Evolutionary conservation across 805 yeast species (phyloP), one percentile per base, ranked within the genome.

Genomic region (Myxozyma nipponensis): DNA sequence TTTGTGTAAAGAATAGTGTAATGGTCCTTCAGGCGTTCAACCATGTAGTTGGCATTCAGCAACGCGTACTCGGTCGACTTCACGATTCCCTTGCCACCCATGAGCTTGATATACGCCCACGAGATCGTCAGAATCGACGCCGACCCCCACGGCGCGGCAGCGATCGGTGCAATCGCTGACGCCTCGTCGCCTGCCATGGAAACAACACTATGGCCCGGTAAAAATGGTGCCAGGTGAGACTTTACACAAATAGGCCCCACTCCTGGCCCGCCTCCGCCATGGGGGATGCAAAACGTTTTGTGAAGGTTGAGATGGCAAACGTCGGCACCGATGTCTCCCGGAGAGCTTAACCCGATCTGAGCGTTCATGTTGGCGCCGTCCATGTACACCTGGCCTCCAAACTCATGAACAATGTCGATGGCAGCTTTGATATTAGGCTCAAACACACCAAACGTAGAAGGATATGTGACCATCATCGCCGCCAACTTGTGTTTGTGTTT

Each of bases 351-450:
- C 13, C 98, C 98, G 43, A 93, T 95, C 72, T 93, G 98, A 0
- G 98, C 98, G 68, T 93, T 93, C 98, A 93, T 93, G 72, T 93
- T 93, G 49, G 98, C 98, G 67, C 98, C 98, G 70, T 93, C 98
- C 72, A 91, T 74, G 71, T 93, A 93, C 19, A 93, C 98, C 69
- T 90, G 95, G 23, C 97, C 98, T 49, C 98, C 98, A 62, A 83
- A 69, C 18, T 70, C 61, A 68, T 93, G 98, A 34, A 91, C 86
- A 51, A 82, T 74, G n/a, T 86, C 85, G 62, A 90, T 85, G 23
- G 96, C 96, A 45, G 76, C 75, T 66, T 79, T 82, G 51, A 93
- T 86, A 49, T 89, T 86, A 9, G 96, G 96, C 70, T 91, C 98
- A 64, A 89, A 93, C 54, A 91, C 79, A 49, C 98, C 98, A 66